Evolutionary conservation across 352 stramenopile genomes (phyloP), one percentile per base, ranked within the genome.

Genomic region (Chrysophaeum taylorii): DNA sequence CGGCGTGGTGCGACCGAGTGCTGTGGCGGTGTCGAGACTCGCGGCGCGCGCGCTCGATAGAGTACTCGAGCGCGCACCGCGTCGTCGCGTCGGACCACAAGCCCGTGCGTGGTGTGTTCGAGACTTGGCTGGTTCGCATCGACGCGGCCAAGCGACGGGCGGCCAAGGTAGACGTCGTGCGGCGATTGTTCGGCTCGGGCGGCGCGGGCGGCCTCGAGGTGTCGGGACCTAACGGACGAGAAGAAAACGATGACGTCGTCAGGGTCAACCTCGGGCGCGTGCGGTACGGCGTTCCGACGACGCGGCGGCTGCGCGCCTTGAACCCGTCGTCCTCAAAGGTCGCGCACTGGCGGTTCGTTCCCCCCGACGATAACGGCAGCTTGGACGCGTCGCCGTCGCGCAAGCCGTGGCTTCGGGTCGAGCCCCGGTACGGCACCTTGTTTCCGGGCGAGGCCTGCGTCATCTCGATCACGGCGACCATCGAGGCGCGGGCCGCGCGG

Each of bases 1-100:
- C 96, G 0, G 96, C 95, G 5, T 99, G 95, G 95, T 96, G 87
- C 73, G 88, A 94, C 80, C 84, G 87, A 63, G 84, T 94, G 62
- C 74, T 93, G 31, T 94, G 87, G 87, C 75, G 83, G 38, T 76
- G 75, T 29, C 36, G 60, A 12, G 35, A 38, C 62, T 60, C 35
- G 14, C 14, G 29, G 35, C 35, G 29, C 12, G 42, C 48, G 69
- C 0, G 12, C 35, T 38, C 21, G 76, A 25, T 64, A 7, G 50
- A 29, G 33, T 42, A 64, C 42, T 9, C n/a, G 42, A 18, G 50
- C 38, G 39, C 18, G 15, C 64, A 78, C 36, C 21, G 41, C 16
- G 25, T 77, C 37, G 68, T 37, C 2, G 15, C 27, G 2, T 98
- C 93, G 0, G 96, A 99, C 78, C 96, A 99, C 82, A 99, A 99